Evolutionary conservation across 345 rosid genomes (phyloP), one percentile per base, ranked within the genome.

Genomic region (Psidium guajava): DNA sequence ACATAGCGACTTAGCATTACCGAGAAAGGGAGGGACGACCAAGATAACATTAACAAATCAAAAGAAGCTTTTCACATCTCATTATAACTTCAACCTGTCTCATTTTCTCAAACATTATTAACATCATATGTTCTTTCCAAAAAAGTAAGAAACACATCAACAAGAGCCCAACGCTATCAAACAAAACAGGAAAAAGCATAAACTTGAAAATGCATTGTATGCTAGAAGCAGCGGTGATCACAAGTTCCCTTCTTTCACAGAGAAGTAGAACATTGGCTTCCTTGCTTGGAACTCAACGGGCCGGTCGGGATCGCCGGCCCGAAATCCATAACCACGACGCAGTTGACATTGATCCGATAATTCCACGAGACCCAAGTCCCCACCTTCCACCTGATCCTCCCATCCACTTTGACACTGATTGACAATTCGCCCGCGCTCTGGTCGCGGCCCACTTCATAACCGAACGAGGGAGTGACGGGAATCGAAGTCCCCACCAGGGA

Each of bases 351-450:
- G 59, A 97, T 85, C 85, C 91, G 91, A 88, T 95, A 94, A 11
- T 88, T 85, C 1, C 97, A 95, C 0, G 99, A 97, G 82, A 97
- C 98, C 96, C 98, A 97, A 49, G 94, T 91, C 36, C 99, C 97
- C 25, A 95, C 93, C 88, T 94, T 95, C 98, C 98, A 97, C 81
- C 98, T 80, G 11, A 97, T 88, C 89, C 91, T 89, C 40, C 98
- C 99, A n/a, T 91, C 90, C 84, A 90, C 89, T 90, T 91, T 95
- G 54, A 95, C 44, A 54, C 75, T 92, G 8, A 95, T 83, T 32
- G 88, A 84, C 18, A 95, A 83, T 83, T 87, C 93, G 32, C 99
- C 98, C 1, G 87, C 86, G 3, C 85, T 85, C 89, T 91, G 92
- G 82, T 95, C 98, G 24, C 94, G 93, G 27, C 87, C 90, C 25